Percentiles rank a stretch among this genome's conserved stretches.
These are phyloP conservation scores for Phoma sp. DNA, from an alignment of 2,329 filamentous ascomycete species.

Conservation along the genomic window DNA sequence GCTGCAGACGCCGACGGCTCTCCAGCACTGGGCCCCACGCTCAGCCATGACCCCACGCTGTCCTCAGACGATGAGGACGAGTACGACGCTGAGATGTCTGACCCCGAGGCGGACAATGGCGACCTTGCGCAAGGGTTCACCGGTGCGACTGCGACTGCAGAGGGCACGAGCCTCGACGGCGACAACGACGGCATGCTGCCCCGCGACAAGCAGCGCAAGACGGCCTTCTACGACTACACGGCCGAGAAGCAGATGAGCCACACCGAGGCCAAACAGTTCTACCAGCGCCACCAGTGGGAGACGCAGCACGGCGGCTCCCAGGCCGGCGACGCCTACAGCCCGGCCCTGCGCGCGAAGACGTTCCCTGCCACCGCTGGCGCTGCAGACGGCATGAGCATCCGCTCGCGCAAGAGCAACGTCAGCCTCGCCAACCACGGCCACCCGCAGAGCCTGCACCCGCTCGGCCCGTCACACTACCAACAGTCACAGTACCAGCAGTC, in stretches of 20 bases:
- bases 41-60: slow-evolving; percentile 42
- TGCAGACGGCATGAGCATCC: slow-evolving; percentile 49
- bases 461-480: slow-evolving; percentile 40
- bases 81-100: slow-evolving; percentile 39
- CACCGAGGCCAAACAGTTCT: slow-evolving; percentile 93
- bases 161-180: slow-evolving; percentile 32
- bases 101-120: slow-evolving; percentile 28
- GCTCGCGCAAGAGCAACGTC: slow-evolving; percentile 49
- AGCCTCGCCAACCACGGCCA: slow-evolving; percentile 40
- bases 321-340: slow-evolving; percentile 49
- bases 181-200: slow-evolving; percentile 50
- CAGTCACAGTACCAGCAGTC: slow-evolving; percentile 41
- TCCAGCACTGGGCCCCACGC: slow-evolving; percentile 40
- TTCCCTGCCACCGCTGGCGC: slow-evolving; percentile 50
- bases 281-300: slow-evolving; percentile 82
- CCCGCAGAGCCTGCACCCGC: slow-evolving; percentile 28
- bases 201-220: slow-evolving; percentile 66
- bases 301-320: slow-evolving; percentile 53
- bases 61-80: slow-evolving; percentile 48
- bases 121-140: slow-evolving; percentile 22
- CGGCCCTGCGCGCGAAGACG: slow-evolving; percentile 53
- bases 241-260: slow-evolving; percentile 95
- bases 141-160: slow-evolving; percentile 30
- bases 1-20: slow-evolving; percentile 46
- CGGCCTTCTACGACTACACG: slow-evolving; percentile 90